A percentile compares a stretch with the other conserved stretches of the same genome.
These are phyloP conservation scores for Leccinum obscurum DNA, from an alignment of 768 basidiomycete genomes.

Conservation along the genomic window DNA sequence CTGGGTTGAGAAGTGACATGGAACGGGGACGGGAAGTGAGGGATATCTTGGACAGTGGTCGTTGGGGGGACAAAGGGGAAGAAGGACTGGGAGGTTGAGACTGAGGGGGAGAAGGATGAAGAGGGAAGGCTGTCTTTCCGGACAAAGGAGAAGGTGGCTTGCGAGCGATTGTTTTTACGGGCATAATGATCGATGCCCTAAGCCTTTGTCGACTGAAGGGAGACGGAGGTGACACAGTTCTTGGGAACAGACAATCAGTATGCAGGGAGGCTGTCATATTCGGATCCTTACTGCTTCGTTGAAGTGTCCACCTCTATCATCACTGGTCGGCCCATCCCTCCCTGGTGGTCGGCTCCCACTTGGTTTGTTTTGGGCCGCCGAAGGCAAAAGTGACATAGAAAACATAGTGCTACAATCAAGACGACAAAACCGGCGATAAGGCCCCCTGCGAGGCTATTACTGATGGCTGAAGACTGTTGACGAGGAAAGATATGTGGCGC, in stretches of 20 bases:
- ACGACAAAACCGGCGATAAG: slow-evolving; percentile 20
- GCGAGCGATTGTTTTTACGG: slow-evolving; percentile 46
- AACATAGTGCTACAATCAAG: slow-evolving; percentile 32
- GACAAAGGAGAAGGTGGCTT: slow-evolving; percentile 38
- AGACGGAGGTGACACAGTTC: slow-evolving; percentile 12
- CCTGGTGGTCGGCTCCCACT: slow-evolving; percentile 37
- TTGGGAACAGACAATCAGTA: slow-evolving; percentile 2
- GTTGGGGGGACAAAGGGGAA: slow-evolving; percentile 37
- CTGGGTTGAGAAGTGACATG: slow-evolving; percentile 23
- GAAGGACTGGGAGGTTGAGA: slow-evolving; percentile 33
- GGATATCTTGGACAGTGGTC: slow-evolving; percentile 4
- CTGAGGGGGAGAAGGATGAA: slow-evolving; percentile 35
- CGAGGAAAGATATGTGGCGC: slow-evolving; percentile 20
- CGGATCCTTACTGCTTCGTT: slow-evolving; percentile 14
- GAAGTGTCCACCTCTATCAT: slow-evolving; percentile 7
- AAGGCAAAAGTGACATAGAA: slow-evolving; percentile 38
- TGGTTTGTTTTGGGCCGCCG: slow-evolving; percentile 41
- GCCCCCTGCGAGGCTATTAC: slow-evolving; percentile 52
- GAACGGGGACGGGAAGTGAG: slow-evolving; percentile 17
- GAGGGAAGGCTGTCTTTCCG: slow-evolving; percentile 41
- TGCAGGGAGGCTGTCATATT: background rate
- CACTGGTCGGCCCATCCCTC: slow-evolving; percentile 7
- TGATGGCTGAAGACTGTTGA: slow-evolving; percentile 2
- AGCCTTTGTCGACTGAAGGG: slow-evolving; percentile 46
- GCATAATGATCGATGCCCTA: slow-evolving; percentile 50